These are phyloP conservation scores for Mariannaea sp. DNA, from an alignment of 2,329 filamentous ascomycete species.

Conservation along the genomic window DNA sequence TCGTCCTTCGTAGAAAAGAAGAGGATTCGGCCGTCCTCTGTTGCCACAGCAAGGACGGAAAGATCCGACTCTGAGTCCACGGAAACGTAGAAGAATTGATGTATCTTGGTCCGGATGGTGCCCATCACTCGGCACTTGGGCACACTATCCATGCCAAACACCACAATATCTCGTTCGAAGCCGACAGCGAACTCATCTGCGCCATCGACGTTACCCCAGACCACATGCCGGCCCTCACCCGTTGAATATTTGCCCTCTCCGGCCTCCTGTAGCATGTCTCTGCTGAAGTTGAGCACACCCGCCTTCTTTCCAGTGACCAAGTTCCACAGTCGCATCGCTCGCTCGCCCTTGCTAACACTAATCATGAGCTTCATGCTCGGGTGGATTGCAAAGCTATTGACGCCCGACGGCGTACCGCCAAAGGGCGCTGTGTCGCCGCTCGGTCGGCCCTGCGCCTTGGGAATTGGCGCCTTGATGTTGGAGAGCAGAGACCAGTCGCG, in stretches of 20 bases:
- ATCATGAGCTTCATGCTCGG: slow-evolving; percentile 97
- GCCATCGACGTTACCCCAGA: slow-evolving; percentile 74
- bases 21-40: slow-evolving; percentile 85
- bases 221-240: slow-evolving; percentile 81
- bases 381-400: slow-evolving; percentile 95
- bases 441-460: slow-evolving; percentile 78
- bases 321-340: slow-evolving; percentile 94
- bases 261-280: slow-evolving; percentile 71
- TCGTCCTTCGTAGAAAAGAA: slow-evolving; percentile 74
- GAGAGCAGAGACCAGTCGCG: slow-evolving; percentile 89
- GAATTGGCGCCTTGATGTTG: slow-evolving; percentile 85
- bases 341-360: slow-evolving; percentile 86
- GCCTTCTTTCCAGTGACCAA: slow-evolving; percentile 95
- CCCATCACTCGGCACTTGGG: slow-evolving; percentile 76
- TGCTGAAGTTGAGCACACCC: slow-evolving; percentile 84
- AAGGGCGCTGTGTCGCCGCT: slow-evolving; percentile 87
- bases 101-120: slow-evolving; percentile 75
- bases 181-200: slow-evolving; percentile 84
- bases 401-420: slow-evolving; percentile 80
- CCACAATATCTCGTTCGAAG: slow-evolving; percentile 82
- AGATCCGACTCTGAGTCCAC: slow-evolving; percentile 49
- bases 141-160: slow-evolving; percentile 88
- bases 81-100: slow-evolving; percentile 76
- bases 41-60: slow-evolving; percentile 74
- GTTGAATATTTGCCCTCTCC: slow-evolving; percentile 77